Conservation (phyloP, 805 yeast species). For the Nakazawaea holstii region DNA sequence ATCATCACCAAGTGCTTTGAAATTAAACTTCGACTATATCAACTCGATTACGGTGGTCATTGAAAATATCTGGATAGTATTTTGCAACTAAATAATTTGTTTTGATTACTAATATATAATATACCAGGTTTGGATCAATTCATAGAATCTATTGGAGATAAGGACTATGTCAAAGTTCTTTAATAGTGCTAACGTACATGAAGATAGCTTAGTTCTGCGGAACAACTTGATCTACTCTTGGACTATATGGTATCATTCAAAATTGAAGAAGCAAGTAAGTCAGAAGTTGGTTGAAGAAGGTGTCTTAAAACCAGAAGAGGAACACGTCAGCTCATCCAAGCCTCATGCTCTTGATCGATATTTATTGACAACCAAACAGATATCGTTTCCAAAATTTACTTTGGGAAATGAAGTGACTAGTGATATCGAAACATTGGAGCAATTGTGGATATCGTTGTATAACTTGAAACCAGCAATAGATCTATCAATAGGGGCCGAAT, state of each 20-base stretch:
- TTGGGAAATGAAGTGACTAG: conserved; percentile 14
- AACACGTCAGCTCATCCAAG: not conserved
- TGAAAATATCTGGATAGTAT: too few relatives aligned
- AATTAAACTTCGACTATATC: too few relatives aligned
- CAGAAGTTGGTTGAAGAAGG: conserved; percentile 13
- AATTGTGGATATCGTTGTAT: conserved; percentile 42
- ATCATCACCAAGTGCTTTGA: too few relatives aligned
- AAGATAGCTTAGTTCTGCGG: not conserved
- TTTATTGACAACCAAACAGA: conserved; percentile 38
- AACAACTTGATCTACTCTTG: conserved; percentile 42
- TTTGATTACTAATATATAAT: too few relatives aligned
- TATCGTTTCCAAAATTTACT: conserved; percentile 30
- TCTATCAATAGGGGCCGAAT: conserved; percentile 42
- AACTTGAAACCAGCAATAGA: conserved; percentile 33
- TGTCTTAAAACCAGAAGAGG: not conserved
- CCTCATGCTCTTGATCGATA: conserved; percentile 34
- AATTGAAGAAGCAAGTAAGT: conserved; percentile 20
- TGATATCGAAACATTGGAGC: conserved; percentile 42
- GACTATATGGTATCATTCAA: conserved; percentile 44
- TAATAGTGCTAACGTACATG: not conserved
- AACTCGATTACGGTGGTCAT: too few relatives aligned
- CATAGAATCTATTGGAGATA: not conserved
- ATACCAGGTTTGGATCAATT: too few relatives aligned
- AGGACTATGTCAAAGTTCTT: conserved; percentile 5
- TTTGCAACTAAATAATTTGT: too few relatives aligned